Evolutionary conservation across 306 rosid genomes (phyloP).

Genomic region (Rosa multiflora): DNA sequence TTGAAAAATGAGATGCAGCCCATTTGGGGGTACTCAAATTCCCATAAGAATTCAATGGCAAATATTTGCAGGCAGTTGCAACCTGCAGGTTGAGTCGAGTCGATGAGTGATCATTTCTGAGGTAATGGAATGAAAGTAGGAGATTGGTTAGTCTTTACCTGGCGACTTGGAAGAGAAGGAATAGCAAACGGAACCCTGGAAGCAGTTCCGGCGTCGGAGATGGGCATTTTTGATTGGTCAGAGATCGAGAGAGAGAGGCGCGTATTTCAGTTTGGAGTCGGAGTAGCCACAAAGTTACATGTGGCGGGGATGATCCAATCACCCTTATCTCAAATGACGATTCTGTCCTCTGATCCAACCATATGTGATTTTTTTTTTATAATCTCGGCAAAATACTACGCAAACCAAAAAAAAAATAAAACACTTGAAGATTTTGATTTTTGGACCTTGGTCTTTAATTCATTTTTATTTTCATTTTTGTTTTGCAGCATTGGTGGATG

Average conservation of each 20-base stretch:
- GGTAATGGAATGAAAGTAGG: neutral
- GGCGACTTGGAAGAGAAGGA: conserved; percentile 38
- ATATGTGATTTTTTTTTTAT: neutral
- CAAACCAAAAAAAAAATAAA: no score
- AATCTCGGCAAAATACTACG: no score
- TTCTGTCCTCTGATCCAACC: neutral
- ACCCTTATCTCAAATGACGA: neutral
- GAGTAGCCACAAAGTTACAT: conserved; percentile 15
- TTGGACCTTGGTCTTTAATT: no score
- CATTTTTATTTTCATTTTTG: no score
- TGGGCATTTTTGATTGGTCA: conserved; percentile 33
- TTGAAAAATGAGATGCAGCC: conserved; percentile 21
- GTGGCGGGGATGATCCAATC: conserved; percentile 20
- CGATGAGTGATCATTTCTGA: conserved; percentile 4
- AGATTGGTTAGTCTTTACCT: conserved; percentile 28
- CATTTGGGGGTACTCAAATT: conserved; percentile 20
- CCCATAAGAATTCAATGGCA: conserved; percentile 29
- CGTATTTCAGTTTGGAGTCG: conserved; percentile 3
- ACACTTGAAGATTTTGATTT: no score
- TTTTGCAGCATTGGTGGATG: no score
- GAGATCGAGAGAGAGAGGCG: conserved; percentile 1
- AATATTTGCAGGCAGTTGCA: conserved; percentile 27
- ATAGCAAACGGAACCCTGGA: conserved; percentile 37
- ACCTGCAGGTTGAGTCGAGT: conserved; percentile 28
- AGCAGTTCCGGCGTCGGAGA: conserved; percentile 35